Evolutionary conservation across 2,329 filamentous ascomycete species (phyloP).

Genomic region (Furcasterigmium sp.): DNA sequence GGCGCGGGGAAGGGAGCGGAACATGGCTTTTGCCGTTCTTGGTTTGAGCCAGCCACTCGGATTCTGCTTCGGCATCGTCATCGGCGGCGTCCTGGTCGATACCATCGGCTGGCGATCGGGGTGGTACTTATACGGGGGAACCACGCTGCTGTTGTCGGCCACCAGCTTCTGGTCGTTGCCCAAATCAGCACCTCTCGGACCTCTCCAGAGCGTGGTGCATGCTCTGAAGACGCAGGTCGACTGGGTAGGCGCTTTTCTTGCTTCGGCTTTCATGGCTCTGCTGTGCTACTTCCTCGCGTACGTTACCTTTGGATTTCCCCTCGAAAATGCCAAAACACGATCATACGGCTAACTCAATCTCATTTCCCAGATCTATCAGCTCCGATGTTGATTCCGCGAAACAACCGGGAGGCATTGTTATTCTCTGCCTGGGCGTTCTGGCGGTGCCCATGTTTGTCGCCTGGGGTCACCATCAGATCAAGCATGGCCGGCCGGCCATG

Average conservation of each 20-base stretch:
- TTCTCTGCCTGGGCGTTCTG: conserved; percentile 36
- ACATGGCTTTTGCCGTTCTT: conserved; percentile 35
- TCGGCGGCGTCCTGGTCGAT: conserved; percentile 42
- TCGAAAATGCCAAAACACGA: not conserved
- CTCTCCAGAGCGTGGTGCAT: conserved; percentile 1
- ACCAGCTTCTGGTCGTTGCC: not conserved
- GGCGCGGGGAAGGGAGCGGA: conserved; percentile 25
- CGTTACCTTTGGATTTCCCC: conserved; percentile 17
- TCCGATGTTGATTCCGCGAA: conserved; percentile 33
- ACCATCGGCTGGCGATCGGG: conserved; percentile 41
- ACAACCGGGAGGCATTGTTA: conserved; percentile 34
- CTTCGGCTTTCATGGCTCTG: conserved; percentile 38
- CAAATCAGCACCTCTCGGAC: conserved; percentile 8
- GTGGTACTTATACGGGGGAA: conserved; percentile 33
- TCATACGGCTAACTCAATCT: conserved; percentile 18
- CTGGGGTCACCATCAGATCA: conserved; percentile 48
- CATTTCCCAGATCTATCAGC: conserved; percentile 20
- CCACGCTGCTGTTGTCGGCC: not conserved
- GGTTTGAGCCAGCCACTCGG: conserved; percentile 42
- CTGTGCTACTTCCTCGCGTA: conserved; percentile 50
- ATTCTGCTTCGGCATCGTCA: conserved; percentile 43
- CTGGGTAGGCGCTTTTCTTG: conserved; percentile 46
- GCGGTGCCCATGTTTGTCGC: conserved; percentile 42
- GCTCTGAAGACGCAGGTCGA: conserved; percentile 37
- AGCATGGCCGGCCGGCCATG: conserved; percentile 40